Evolutionary conservation across 169 alveolate genomes (phyloP).

Genomic region (Eimeria praecox): DNA sequence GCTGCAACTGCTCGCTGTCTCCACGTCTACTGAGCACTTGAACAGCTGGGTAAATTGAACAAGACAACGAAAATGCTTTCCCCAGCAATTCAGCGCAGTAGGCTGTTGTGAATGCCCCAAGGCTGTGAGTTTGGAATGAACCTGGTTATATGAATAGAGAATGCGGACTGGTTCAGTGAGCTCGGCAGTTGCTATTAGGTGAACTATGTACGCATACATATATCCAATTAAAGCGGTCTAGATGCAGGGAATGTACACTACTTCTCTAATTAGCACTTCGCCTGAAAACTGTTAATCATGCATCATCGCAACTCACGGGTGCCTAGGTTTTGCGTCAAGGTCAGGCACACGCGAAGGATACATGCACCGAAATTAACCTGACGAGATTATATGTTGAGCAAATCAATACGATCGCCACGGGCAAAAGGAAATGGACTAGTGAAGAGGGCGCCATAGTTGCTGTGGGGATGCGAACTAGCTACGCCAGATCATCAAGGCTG

Average conservation of each 20-base stretch:
- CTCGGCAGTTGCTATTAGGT: background rate
- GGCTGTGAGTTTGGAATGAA: background rate
- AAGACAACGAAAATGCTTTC: background rate
- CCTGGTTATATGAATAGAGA: background rate
- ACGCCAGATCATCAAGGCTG: background rate
- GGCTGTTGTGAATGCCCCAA: background rate
- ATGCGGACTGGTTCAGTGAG: background rate
- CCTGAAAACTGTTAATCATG: background rate
- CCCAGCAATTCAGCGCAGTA: background rate
- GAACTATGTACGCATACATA: background rate
- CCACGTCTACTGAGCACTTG: background rate
- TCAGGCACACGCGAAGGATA: background rate
- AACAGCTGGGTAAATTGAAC: background rate
- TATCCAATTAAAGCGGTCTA: background rate
- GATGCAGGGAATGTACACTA: background rate
- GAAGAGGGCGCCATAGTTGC: background rate
- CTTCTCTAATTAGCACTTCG: background rate
- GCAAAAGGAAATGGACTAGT: background rate
- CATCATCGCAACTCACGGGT: background rate
- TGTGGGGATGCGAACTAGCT: background rate
- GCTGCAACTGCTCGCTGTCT: background rate
- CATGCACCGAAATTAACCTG: background rate
- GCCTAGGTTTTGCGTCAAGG: background rate
- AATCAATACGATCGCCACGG: background rate
- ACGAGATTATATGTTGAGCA: background rate